These are phyloP conservation scores for Daedaleopsis nitida DNA, from an alignment of 768 basidiomycete species.

Conservation along the genomic window DNA sequence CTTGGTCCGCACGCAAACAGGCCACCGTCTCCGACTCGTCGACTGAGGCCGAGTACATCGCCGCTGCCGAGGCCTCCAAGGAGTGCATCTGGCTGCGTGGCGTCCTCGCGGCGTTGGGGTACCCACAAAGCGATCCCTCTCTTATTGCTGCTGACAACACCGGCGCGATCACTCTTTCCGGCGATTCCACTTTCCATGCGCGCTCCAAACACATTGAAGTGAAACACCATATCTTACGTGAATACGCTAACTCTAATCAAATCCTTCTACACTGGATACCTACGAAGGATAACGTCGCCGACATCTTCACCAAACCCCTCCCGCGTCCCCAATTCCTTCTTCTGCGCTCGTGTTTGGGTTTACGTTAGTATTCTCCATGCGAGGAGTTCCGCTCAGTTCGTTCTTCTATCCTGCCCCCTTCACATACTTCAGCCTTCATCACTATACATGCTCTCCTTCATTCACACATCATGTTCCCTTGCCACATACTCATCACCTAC, in stretches of 20 bases:
- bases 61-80: slow-evolving; percentile 31
- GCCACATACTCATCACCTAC: too few species aligned
- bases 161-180: slow-evolving; percentile 36
- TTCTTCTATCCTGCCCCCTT: neutral
- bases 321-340: slow-evolving; percentile 15
- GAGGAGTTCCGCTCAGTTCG: slow-evolving; percentile 12
- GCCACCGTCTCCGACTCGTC: slow-evolving; percentile 29
- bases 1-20: slow-evolving; percentile 32
- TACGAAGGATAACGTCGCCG: slow-evolving; percentile 38
- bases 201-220: slow-evolving; percentile 49
- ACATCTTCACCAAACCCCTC: slow-evolving; percentile 45
- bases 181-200: too few species aligned
- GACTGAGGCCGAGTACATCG: slow-evolving; percentile 48
- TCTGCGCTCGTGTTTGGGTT: slow-evolving; percentile 22
- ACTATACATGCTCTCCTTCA: neutral
- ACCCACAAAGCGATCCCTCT: slow-evolving; percentile 14
- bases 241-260: slow-evolving; percentile 29
- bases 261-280: neutral
- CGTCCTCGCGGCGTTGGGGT: slow-evolving; percentile 26
- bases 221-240: too few species aligned
- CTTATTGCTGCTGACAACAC: slow-evolving; percentile 38
- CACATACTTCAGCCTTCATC: too few species aligned
- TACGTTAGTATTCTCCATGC: slow-evolving; percentile 14
- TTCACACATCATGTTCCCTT: neutral
- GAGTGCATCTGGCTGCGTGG: slow-evolving; percentile 32